A percentile compares a stretch with the other conserved stretches of the same genome.
Evolutionary conservation across 2,329 filamentous ascomycete genomes (phyloP).

Genomic region (Plectosphaerella sp.): DNA sequence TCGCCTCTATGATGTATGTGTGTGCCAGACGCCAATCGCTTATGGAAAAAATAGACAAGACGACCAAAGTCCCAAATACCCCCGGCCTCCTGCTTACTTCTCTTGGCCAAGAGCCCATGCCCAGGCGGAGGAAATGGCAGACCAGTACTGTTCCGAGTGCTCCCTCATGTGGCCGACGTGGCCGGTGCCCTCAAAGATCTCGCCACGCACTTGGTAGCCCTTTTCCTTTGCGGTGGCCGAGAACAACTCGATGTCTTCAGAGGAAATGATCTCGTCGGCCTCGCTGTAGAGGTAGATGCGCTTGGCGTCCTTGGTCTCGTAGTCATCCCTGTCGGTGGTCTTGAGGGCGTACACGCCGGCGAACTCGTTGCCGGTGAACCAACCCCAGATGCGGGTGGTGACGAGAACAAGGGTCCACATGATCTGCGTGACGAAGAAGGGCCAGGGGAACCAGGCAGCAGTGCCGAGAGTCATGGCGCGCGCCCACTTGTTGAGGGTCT

Average conservation of each 20-base stretch:
- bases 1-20: too few species aligned
- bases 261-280: slow-evolving; percentile 37
- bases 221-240: slow-evolving; percentile 38
- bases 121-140: slow-evolving; percentile 27
- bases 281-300: slow-evolving; percentile 9
- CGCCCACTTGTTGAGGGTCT: slow-evolving; percentile 45
- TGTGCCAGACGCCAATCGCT: too few species aligned
- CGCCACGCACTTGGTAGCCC: slow-evolving; percentile 45
- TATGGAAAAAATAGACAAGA: too few species aligned
- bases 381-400: slow-evolving; percentile 18
- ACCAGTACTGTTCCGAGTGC: slow-evolving; percentile 56
- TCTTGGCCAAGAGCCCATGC: slow-evolving; percentile 5
- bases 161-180: slow-evolving; percentile 59
- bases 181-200: slow-evolving; percentile 51
- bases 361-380: slow-evolving; percentile 7
- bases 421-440: slow-evolving; percentile 39
- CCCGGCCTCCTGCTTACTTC: too few species aligned
- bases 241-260: slow-evolving; percentile 51
- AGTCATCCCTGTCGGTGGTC: not conserved
- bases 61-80: too few species aligned
- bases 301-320: slow-evolving; percentile 6
- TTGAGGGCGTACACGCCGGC: slow-evolving; percentile 6
- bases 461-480: slow-evolving; percentile 48
- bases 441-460: slow-evolving; percentile 42
- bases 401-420: slow-evolving; percentile 41